Evolutionary conservation across 176 grass and related monocot species (phyloP).

Genomic region (Poa pratensis): DNA sequence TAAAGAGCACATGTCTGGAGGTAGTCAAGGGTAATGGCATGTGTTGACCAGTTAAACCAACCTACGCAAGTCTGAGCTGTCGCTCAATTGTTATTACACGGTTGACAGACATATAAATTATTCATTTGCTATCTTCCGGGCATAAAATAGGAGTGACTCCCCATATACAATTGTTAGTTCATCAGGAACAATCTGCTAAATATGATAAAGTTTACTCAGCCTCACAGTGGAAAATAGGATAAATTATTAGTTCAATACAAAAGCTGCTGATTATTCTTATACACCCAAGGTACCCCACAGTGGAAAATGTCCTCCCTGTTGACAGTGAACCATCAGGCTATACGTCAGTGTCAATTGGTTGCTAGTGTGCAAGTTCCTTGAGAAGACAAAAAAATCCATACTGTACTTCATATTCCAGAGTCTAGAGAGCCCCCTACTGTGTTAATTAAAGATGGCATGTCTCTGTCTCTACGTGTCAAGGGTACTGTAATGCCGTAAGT

Average conservation of each 20-base stretch:
- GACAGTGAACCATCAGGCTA: background rate
- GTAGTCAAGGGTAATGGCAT: background rate
- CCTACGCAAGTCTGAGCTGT: conserved; percentile 6
- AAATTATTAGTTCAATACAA: background rate
- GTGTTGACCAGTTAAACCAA: conserved; percentile 3
- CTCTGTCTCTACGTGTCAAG: background rate
- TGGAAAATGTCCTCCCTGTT: background rate
- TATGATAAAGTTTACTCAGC: no score
- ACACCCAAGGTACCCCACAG: background rate
- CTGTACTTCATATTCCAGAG: no score
- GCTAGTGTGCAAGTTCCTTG: background rate
- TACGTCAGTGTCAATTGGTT: background rate
- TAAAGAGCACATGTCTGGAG: background rate
- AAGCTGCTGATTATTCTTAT: background rate
- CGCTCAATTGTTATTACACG: background rate
- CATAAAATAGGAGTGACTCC: background rate
- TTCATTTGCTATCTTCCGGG: background rate
- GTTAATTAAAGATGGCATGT: background rate
- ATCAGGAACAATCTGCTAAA: background rate
- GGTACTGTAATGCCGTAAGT: background rate
- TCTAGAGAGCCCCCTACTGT: no score
- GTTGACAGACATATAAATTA: background rate
- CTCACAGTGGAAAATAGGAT: no score
- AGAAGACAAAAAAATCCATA: background rate
- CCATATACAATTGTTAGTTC: background rate